phyloP scores from a whole-genome alignment of 2,329 filamentous ascomycete genomes.

The Fusarium domesticum region DNA sequence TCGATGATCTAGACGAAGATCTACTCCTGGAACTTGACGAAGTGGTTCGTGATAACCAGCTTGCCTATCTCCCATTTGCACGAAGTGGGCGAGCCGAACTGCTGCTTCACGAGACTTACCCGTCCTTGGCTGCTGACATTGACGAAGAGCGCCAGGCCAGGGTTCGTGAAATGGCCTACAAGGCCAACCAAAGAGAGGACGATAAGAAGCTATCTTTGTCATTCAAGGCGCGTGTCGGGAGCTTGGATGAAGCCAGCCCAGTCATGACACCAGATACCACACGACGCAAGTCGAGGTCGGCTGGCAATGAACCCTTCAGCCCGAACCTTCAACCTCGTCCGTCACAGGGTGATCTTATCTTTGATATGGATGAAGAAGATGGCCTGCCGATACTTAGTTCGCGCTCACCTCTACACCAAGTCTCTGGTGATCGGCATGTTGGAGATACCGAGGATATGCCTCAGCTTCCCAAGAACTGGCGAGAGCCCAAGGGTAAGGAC shows the following conservation, averaged over 20 bases:
- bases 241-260: conserved; percentile 59
- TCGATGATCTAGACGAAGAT: conserved; percentile 82
- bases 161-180: conserved; percentile 74
- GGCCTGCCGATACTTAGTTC: conserved; percentile 31
- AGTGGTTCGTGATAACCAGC: conserved; percentile 78
- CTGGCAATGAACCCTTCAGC: conserved; percentile 57
- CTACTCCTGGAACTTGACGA: conserved; percentile 77
- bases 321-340: conserved; percentile 66
- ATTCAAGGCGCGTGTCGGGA: conserved; percentile 57
- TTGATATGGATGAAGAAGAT: conserved; percentile 86
- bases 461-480: conserved; percentile 32
- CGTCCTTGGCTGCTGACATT: conserved; percentile 61
- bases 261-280: conserved; percentile 42
- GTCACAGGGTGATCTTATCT: conserved; percentile 77
- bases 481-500: conserved; percentile 29
- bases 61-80: conserved; percentile 71
- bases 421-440: conserved; percentile 18
- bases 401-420: conserved; percentile 20
- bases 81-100: conserved; percentile 71
- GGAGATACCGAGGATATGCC: conserved; percentile 30
- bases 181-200: conserved; percentile 58
- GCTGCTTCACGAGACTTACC: conserved; percentile 62
- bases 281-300: conserved; percentile 46
- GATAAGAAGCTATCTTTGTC: conserved; percentile 62
- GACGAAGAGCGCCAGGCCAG: conserved; percentile 67